Evolutionary conservation across 2,329 filamentous ascomycete species (phyloP), one percentile per base, ranked within the genome.

Genomic region (Aotearoamyces nothofagi): DNA sequence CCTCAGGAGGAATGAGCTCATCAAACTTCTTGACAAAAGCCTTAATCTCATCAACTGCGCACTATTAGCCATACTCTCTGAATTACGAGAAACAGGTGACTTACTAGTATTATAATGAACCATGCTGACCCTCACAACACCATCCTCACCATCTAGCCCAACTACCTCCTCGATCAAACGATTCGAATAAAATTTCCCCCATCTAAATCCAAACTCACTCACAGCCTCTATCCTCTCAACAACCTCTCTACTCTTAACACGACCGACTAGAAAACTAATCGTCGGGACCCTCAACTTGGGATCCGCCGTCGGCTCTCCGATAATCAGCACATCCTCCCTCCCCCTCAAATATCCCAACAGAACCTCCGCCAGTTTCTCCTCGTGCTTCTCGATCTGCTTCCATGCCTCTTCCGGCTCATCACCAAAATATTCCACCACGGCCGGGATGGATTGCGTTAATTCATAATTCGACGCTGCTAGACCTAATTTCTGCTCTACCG

Each of bases 401-500:
- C 70, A 78, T 7, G 19, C n/a, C 19, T 20, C 8, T 20, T 7
- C 19, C 1, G 44, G 42, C 4, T 55, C 39, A 2, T 55, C 35
- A 1, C 55, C 52, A n/a, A 82, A 59, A 39, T 84, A 83, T 0
- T 59, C 51, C 0, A 69, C 54, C 1, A 84, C 65, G 0, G 57
- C 47, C 0, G 77, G 70, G 9, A 87, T 60, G 1, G 63, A 57
- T 20, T 72, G 63, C 0, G 71, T 61, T 12, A 78, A 60, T 51
- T 87, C 79, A 47, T 86, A 84, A 52, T 66, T 77, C 4, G 67
- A 67, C 1, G 61, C 77, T 0, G 78, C 75, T 2, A 81, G 62
- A 2, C 69, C 75, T 5, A 83, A 56, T 46, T 79, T 80, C 23
- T 78, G 58, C 37, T 73, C 63, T 0, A 86, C 56, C 0, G 68